phyloP scores from a whole-genome alignment of 108 stramenopile species.

The Skeletonema grethae region DNA sequence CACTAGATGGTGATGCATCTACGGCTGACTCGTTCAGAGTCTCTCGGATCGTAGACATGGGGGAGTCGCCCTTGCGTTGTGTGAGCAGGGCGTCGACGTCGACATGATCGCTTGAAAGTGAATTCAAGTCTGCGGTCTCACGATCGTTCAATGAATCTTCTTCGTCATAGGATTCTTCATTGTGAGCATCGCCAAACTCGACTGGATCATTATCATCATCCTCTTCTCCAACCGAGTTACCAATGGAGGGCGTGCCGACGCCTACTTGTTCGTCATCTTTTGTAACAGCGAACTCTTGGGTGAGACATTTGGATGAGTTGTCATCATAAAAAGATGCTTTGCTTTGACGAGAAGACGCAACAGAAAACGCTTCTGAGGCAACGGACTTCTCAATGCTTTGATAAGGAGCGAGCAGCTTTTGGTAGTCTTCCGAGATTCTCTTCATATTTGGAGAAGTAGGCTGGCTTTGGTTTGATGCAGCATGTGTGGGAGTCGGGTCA shows the following conservation, averaged over 20 bases:
- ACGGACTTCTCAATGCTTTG: slow-evolving; percentile 2
- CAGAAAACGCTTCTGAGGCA: not conserved
- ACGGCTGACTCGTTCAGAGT: slow-evolving; percentile 1
- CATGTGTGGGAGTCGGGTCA: not conserved
- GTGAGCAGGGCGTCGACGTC: slow-evolving; percentile 15
- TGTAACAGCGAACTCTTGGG: not conserved
- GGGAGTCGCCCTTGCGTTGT: slow-evolving; percentile 3
- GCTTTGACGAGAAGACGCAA: slow-evolving; percentile 5
- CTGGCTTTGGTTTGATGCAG: not conserved
- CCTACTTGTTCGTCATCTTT: not conserved
- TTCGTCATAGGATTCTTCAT: not conserved
- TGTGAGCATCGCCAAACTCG: slow-evolving; percentile 14
- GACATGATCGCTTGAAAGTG: slow-evolving; percentile 16
- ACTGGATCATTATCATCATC: slow-evolving; percentile 4
- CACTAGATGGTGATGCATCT: slow-evolving; percentile 10
- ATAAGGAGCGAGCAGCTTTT: not conserved
- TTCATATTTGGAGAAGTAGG: not conserved
- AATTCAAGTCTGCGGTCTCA: slow-evolving; percentile 9
- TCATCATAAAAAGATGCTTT: not conserved
- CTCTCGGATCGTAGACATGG: slow-evolving; percentile 23
- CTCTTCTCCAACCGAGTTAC: not conserved
- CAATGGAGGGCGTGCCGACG: not conserved
- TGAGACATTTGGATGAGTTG: slow-evolving; percentile 4
- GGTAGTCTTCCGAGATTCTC: slow-evolving; percentile 9
- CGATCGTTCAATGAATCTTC: not conserved